These are phyloP conservation scores for Calonectria hawksworthii DNA, from an alignment of 2,329 filamentous ascomycete species.

Conservation along the genomic window DNA sequence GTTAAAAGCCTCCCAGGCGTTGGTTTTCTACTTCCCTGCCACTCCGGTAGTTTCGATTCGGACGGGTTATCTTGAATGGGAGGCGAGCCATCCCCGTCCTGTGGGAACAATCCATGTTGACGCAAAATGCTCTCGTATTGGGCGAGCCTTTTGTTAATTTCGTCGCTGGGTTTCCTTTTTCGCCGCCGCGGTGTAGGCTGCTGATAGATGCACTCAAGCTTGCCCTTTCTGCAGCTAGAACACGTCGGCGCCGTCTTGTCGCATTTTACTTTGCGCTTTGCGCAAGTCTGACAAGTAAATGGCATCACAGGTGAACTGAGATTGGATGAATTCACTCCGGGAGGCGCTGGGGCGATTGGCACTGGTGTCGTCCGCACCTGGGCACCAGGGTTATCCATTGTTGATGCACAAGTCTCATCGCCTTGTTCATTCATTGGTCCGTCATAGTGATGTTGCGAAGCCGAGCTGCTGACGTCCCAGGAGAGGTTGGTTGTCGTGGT, in stretches of 20 bases:
- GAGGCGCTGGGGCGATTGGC: slow-evolving; percentile 30
- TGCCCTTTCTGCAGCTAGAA: slow-evolving; percentile 42
- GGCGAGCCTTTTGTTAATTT: slow-evolving; percentile 51
- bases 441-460: neutral
- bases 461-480: neutral
- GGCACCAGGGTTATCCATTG: slow-evolving; percentile 1
- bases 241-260: slow-evolving; percentile 42
- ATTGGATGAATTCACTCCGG: neutral
- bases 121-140: slow-evolving; percentile 56
- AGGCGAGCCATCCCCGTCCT: neutral
- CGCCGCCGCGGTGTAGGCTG: slow-evolving; percentile 54
- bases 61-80: neutral
- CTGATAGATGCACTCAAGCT: slow-evolving; percentile 56
- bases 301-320: slow-evolving; percentile 27
- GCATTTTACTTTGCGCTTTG: slow-evolving; percentile 48
- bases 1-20: slow-evolving; percentile 40
- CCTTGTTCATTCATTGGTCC: neutral
- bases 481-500: neutral
- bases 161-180: slow-evolving; percentile 52
- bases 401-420: neutral
- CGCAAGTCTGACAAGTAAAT: slow-evolving; percentile 47
- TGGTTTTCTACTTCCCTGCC: neutral
- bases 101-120: slow-evolving; percentile 50
- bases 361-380: neutral
- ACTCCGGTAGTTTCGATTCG: neutral